Conservation (phyloP, 2,329 filamentous ascomycete genomes). For the Fusarium caatingaense region DNA sequence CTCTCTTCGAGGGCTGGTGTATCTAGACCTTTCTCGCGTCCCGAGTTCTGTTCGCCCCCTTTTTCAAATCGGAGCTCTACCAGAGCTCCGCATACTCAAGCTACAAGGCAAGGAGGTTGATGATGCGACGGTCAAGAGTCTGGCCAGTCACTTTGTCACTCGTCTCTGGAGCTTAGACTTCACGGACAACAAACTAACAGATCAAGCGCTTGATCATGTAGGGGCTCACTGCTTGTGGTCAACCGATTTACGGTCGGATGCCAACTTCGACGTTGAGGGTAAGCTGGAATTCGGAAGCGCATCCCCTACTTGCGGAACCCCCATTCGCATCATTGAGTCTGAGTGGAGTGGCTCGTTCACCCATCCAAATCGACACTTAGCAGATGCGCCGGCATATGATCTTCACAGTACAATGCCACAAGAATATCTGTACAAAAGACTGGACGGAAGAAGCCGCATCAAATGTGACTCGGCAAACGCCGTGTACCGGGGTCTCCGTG, state of each 20-base stretch:
- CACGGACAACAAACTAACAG: constrained; percentile 63
- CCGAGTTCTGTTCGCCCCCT: constrained; percentile 58
- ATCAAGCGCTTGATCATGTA: constrained; percentile 53
- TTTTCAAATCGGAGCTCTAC: constrained; percentile 52
- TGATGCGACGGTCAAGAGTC: constrained; percentile 50
- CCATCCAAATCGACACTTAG: constrained; percentile 61
- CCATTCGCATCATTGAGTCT: constrained; percentile 62
- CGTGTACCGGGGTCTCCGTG: constrained; percentile 40
- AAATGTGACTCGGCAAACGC: constrained; percentile 48
- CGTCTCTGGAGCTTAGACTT: constrained; percentile 70
- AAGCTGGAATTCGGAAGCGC: constrained; percentile 50
- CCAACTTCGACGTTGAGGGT: constrained; percentile 60
- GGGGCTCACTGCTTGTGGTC: constrained; percentile 49
- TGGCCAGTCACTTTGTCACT: constrained; percentile 48
- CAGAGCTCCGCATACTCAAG: constrained; percentile 65
- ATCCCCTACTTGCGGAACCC: constrained; percentile 54
- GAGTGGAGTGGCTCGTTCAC: constrained; percentile 56
- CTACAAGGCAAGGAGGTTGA: constrained; percentile 60
- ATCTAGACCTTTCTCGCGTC: constrained; percentile 64
- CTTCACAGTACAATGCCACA: constrained; percentile 33
- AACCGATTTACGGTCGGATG: constrained; percentile 50
- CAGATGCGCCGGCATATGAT: constrained; percentile 58
- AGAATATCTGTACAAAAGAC: constrained; percentile 48
- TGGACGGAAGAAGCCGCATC: constrained; percentile 42
- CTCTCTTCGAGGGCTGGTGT: constrained; percentile 58